Conservation (phyloP, 2,329 filamentous ascomycete genomes). For the Talaromyces sp. region DNA sequence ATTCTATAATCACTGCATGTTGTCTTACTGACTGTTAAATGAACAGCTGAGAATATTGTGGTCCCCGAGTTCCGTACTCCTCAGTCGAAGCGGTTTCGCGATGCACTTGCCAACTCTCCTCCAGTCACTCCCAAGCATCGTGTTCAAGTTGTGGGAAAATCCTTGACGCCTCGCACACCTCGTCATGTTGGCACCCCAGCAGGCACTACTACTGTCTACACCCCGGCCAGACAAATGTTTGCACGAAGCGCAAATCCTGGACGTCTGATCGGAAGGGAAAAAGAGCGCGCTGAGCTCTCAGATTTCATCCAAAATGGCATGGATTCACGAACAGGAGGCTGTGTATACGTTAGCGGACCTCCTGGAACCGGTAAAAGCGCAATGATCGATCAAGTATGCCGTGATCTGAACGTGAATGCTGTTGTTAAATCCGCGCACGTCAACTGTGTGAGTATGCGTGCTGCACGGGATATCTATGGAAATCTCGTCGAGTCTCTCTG, state of each 20-base stretch:
- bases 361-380: conserved; percentile 97
- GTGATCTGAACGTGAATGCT: conserved; percentile 49
- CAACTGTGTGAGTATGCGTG: conserved; percentile 97
- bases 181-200: conserved; percentile 65
- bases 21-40: background rate
- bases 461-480: conserved; percentile 75
- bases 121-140: conserved; percentile 79
- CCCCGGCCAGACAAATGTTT: conserved; percentile 81
- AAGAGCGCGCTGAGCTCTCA: conserved; percentile 59
- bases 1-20: background rate
- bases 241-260: conserved; percentile 70
- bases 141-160: conserved; percentile 68
- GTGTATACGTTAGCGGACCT: conserved; percentile 90
- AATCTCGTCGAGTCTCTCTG: conserved; percentile 69
- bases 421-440: conserved; percentile 68
- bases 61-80: conserved; percentile 43
- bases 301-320: conserved; percentile 64
- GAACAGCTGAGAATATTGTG: conserved; percentile 41
- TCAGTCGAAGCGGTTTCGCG: conserved; percentile 59
- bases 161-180: conserved; percentile 72
- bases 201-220: conserved; percentile 71
- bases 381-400: conserved; percentile 74
- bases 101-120: conserved; percentile 65
- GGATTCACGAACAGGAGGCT: conserved; percentile 61
- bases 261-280: conserved; percentile 71